These are phyloP conservation scores for Centaurea solstitialis DNA, from an alignment of 129 eudicot genomes.

Conservation along the genomic window DNA sequence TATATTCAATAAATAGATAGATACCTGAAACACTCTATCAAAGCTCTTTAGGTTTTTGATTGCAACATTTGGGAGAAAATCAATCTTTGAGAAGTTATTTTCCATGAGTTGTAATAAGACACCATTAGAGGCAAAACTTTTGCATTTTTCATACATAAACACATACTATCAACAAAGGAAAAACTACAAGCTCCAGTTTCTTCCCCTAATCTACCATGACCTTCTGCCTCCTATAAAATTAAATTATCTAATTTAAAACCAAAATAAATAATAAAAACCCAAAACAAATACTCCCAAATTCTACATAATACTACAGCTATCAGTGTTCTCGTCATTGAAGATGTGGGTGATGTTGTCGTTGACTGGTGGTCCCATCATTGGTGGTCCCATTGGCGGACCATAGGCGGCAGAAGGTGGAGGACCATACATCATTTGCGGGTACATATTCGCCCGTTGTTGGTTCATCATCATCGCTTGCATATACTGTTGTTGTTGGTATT, in stretches of 20 bases:
- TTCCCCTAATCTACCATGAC: slow-evolving; percentile 12
- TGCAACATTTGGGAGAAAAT: too few relatives aligned
- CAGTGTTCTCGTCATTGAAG: slow-evolving; percentile 84
- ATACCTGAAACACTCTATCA: too few relatives aligned
- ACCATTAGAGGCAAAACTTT: slow-evolving; percentile 29
- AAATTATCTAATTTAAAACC: slow-evolving; percentile 15
- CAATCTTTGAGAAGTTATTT: background rate
- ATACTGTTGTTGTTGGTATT: slow-evolving; percentile 63
- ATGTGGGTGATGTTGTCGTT: slow-evolving; percentile 54
- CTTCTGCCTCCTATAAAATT: slow-evolving; percentile 31
- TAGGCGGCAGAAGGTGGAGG: slow-evolving; percentile 45
- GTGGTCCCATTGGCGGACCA: slow-evolving; percentile 59
- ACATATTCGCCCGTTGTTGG: slow-evolving; percentile 62
- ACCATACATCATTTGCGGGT: slow-evolving; percentile 64
- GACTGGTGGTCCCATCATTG: slow-evolving; percentile 44
- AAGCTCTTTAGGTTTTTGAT: too few relatives aligned
- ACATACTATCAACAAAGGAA: slow-evolving; percentile 31
- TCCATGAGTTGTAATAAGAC: background rate
- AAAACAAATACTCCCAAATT: slow-evolving; percentile 8
- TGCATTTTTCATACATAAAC: slow-evolving; percentile 17
- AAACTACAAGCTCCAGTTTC: slow-evolving; percentile 33
- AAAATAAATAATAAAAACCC: slow-evolving; percentile 4
- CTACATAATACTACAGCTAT: slow-evolving; percentile 87
- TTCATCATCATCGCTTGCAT: slow-evolving; percentile 96
- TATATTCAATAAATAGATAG: too few relatives aligned